Evolutionary conservation across 345 rosid genomes (phyloP).

Genomic region (Hibiscus tridactylites): DNA sequence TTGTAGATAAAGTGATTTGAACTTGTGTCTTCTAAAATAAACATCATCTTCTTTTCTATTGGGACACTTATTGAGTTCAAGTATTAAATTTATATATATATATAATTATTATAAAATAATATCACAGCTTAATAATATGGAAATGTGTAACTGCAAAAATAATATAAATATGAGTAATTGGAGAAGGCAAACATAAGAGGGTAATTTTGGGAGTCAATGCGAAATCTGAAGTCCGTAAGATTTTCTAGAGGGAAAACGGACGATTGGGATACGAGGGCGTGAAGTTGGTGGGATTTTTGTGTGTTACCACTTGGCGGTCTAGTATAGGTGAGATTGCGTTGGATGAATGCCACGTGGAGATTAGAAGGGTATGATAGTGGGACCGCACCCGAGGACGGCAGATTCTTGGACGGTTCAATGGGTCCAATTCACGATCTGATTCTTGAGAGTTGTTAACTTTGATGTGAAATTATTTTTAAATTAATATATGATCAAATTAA

Average conservation of each 20-base stretch:
- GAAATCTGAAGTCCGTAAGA: background rate
- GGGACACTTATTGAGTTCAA: too few species aligned
- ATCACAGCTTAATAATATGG: too few species aligned
- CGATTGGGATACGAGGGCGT: background rate
- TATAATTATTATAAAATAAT: too few species aligned
- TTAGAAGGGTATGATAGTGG: background rate
- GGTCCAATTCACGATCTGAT: background rate
- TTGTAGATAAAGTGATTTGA: too few species aligned
- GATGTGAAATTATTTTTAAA: too few species aligned
- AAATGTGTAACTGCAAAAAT: background rate
- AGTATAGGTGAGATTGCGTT: background rate
- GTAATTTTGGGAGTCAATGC: background rate
- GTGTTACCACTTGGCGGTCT: background rate
- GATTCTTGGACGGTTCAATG: background rate
- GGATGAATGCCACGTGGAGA: background rate
- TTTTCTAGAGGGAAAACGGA: background rate
- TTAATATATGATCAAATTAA: too few species aligned
- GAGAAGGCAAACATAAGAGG: background rate
- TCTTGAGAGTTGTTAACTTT: background rate
- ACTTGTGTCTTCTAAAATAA: too few species aligned
- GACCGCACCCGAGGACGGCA: background rate
- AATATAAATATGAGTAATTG: background rate
- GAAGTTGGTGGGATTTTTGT: background rate
- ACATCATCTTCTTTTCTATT: too few species aligned
- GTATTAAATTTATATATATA: too few species aligned